These are phyloP conservation scores for Spirogloea muscicola DNA, from an alignment of 139 green algal genomes.

Conservation along the genomic window DNA sequence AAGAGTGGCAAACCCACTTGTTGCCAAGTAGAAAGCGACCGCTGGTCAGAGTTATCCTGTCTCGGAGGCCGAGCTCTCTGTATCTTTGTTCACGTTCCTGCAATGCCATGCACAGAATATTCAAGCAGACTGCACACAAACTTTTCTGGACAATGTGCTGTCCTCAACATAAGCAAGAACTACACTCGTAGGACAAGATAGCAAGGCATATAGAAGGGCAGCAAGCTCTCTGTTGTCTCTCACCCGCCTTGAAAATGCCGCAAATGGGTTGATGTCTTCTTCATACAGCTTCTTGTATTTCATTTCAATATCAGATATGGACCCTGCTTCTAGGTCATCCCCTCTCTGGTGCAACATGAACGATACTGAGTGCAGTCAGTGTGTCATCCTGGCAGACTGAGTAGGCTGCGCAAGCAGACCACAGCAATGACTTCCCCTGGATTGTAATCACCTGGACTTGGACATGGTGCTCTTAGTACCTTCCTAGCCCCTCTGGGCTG, in stretches of 20 bases:
- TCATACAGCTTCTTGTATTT: slow-evolving; percentile 84
- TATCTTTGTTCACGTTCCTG: slow-evolving; percentile 36
- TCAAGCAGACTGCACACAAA: no score
- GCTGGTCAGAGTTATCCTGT: slow-evolving; percentile 42
- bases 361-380: no score
- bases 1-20: slow-evolving; percentile 3
- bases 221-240: no score
- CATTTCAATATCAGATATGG: slow-evolving; percentile 60
- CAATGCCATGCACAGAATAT: no score
- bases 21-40: slow-evolving; percentile 36
- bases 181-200: no score
- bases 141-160: not conserved
- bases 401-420: no score
- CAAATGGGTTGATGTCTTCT: slow-evolving; percentile 84
- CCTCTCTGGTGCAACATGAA: no score
- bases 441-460: slow-evolving; percentile 51
- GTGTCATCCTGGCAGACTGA: no score
- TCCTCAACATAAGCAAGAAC: no score
- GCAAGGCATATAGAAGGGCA: no score
- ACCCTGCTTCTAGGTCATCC: slow-evolving; percentile 3
- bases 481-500: slow-evolving; percentile 18
- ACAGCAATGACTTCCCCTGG: no score
- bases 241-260: slow-evolving; percentile 65
- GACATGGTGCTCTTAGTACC: no score
- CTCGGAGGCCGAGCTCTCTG: slow-evolving; percentile 25